Percentiles rank a stretch among this genome's conserved stretches.
These are phyloP conservation scores for Takakia lepidozioides DNA, from an alignment of 225 moss, liverwort and hornwort species.

Conservation along the genomic window DNA sequence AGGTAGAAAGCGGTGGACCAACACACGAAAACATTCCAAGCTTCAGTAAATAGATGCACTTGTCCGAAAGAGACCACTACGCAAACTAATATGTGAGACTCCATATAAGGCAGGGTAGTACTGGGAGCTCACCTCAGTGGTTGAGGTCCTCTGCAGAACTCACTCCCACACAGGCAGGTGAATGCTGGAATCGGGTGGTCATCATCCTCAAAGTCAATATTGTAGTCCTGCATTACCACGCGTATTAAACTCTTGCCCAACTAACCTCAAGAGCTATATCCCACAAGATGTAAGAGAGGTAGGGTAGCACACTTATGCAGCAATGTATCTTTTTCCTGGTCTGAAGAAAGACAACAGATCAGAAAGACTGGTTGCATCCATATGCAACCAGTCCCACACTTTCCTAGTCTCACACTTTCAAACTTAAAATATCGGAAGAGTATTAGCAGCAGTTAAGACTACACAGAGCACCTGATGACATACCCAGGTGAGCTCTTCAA, in stretches of 20 bases:
- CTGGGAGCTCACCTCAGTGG: no score
- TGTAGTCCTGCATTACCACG: constrained; percentile 58
- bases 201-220: constrained; percentile 50
- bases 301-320: neutral
- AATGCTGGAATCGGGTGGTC: constrained; percentile 54
- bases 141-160: constrained; percentile 33
- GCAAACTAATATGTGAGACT: no score
- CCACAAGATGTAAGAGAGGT: neutral
- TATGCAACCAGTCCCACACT: no score
- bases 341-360: neutral
- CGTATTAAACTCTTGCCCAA: no score
- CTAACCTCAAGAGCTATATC: constrained; percentile 1
- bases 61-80: no score
- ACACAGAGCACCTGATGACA: neutral
- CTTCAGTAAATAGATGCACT: no score
- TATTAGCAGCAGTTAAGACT: no score
- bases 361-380: neutral
- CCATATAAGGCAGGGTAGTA: no score
- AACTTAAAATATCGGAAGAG: no score
- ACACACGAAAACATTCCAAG: no score
- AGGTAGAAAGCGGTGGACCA: no score
- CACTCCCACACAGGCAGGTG: constrained; percentile 33
- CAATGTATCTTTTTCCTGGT: neutral
- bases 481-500: constrained; percentile 61
- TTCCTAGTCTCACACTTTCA: no score